Conservation (phyloP, 2,329 filamentous ascomycete genomes). For the Arthrobotrys conoides region DNA sequence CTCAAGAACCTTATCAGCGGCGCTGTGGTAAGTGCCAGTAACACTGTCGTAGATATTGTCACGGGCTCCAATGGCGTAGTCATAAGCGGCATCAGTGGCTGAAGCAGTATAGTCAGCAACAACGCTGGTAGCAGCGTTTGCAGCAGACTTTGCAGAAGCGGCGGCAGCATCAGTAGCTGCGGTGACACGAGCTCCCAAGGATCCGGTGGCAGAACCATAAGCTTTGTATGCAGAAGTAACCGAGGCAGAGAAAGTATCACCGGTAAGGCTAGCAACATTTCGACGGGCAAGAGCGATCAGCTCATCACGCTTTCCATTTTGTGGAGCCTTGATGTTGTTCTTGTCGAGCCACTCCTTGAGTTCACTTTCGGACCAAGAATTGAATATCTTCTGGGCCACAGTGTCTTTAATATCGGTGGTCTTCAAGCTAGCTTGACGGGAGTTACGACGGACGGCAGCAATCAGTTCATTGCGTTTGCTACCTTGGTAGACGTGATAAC, state of each 20-base stretch:
- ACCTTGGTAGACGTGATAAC: conserved; percentile 87
- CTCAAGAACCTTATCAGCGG: conserved; percentile 74
- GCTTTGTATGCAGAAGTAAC: conserved; percentile 65
- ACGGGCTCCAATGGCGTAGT: conserved; percentile 80
- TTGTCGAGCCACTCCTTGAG: conserved; percentile 95
- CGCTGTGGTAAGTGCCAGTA: conserved; percentile 69
- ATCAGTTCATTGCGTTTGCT: conserved; percentile 88
- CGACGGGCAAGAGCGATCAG: conserved; percentile 90
- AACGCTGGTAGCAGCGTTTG: conserved; percentile 72
- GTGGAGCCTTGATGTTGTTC: conserved; percentile 89
- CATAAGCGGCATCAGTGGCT: conserved; percentile 73
- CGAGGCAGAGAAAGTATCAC: conserved; percentile 73
- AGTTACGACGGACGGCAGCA: conserved; percentile 89
- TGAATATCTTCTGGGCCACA: conserved; percentile 85
- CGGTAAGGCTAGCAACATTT: conserved; percentile 80
- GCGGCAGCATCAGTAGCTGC: conserved; percentile 47
- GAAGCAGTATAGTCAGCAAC: conserved; percentile 68
- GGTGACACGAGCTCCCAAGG: conserved; percentile 65
- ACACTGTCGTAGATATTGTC: conserved; percentile 69
- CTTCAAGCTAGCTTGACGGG: conserved; percentile 81
- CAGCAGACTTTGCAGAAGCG: conserved; percentile 66
- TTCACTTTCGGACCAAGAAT: conserved; percentile 89
- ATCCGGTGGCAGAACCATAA: conserved; percentile 67
- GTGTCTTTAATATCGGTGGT: conserved; percentile 79
- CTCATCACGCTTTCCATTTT: conserved; percentile 91